phyloP scores from a whole-genome alignment of 805 yeast species.

The Saccharomycopsis fibuligera region DNA sequence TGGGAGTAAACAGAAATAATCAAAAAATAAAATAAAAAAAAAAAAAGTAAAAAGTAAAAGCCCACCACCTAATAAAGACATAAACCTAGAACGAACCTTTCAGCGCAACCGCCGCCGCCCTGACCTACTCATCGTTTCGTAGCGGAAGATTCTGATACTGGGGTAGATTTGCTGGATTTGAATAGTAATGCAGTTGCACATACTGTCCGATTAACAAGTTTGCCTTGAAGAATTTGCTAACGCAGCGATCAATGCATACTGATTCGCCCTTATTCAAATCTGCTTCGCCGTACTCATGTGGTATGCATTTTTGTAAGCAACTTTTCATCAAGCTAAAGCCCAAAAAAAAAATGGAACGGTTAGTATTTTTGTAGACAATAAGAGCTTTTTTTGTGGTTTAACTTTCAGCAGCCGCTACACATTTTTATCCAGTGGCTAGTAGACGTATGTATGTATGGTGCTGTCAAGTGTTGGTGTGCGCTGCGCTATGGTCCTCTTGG shows the following conservation, averaged over 20 bases:
- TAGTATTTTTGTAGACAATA: background rate
- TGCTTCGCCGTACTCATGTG: constrained; percentile 77
- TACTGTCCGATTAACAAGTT: constrained; percentile 54
- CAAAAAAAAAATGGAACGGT: background rate
- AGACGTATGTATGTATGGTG: too few relatives aligned
- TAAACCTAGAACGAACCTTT: background rate
- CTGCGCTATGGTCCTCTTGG: too few relatives aligned
- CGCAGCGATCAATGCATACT: constrained; percentile 82
- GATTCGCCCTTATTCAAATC: constrained; percentile 82
- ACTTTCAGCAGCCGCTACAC: too few relatives aligned
- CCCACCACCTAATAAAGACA: background rate
- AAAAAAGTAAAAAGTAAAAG: background rate
- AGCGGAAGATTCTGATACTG: constrained; percentile 27
- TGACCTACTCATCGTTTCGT: background rate
- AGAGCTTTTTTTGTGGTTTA: background rate
- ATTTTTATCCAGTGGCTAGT: too few relatives aligned
- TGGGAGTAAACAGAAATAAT: too few relatives aligned
- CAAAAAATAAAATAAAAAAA: background rate
- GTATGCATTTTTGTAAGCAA: constrained; percentile 75
- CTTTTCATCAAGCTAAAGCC: constrained; percentile 41
- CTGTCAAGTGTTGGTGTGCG: too few relatives aligned
- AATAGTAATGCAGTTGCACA: constrained; percentile 38
- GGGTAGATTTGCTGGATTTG: constrained; percentile 38
- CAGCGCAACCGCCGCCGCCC: background rate
- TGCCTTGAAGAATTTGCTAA: constrained; percentile 71